Conservation (phyloP, 164 flowering plant genomes). For the Macadamia tetraphylla region DNA sequence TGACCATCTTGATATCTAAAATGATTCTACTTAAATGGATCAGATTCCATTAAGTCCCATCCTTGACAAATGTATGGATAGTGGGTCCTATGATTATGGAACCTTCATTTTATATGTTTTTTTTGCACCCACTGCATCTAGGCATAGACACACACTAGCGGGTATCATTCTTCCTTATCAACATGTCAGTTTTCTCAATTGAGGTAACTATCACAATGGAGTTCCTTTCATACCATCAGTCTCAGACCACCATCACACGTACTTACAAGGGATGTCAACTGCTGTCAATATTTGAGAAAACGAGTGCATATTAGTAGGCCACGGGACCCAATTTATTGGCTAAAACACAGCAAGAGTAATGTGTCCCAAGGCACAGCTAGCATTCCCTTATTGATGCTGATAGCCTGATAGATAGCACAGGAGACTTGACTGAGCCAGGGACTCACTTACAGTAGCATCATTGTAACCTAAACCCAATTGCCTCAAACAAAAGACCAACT, state of each 20-base stretch:
- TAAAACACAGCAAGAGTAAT: background rate
- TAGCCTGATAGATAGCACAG: background rate
- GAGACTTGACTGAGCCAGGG: background rate
- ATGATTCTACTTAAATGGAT: no score
- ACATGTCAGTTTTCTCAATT: no score
- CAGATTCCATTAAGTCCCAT: background rate
- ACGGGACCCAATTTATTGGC: background rate
- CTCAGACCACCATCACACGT: background rate
- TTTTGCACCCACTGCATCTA: no score
- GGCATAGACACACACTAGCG: no score
- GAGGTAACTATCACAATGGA: background rate
- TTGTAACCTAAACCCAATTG: background rate
- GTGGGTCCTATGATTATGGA: background rate
- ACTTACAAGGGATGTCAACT: background rate
- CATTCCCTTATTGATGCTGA: background rate
- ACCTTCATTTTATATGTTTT: no score
- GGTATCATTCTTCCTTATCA: no score
- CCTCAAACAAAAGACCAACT: background rate
- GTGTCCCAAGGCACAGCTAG: background rate
- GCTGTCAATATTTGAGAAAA: background rate
- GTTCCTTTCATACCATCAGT: background rate
- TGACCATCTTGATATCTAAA: no score
- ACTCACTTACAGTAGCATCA: background rate
- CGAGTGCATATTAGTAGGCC: background rate
- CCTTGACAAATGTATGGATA: background rate